phyloP scores from a whole-genome alignment of 345 rosid species.

The Pseudoturritis turrita region DNA sequence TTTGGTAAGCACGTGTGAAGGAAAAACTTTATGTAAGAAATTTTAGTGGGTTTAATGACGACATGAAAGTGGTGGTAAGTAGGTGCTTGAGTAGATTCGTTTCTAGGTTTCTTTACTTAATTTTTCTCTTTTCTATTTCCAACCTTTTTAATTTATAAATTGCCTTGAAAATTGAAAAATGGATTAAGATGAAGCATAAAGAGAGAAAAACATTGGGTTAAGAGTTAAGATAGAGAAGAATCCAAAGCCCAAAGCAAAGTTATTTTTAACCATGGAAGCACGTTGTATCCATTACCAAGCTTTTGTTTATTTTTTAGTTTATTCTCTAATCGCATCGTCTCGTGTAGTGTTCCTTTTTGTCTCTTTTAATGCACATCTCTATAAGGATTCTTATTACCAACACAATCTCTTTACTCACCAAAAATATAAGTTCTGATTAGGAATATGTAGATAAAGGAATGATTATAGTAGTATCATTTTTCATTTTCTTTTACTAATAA shows the following conservation, averaged over 20 bases:
- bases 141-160: background rate
- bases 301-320: background rate
- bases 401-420: slow-evolving; percentile 9
- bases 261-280: slow-evolving; percentile 15
- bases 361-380: slow-evolving; percentile 24
- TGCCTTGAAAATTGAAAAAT: slow-evolving; percentile 15
- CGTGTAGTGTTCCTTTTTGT: slow-evolving; percentile 33
- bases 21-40: slow-evolving; percentile 24
- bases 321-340: slow-evolving; percentile 29
- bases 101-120: slow-evolving; percentile 15
- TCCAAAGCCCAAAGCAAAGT: slow-evolving; percentile 20
- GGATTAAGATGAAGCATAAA: background rate
- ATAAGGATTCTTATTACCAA: slow-evolving; percentile 12
- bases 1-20: slow-evolving; percentile 25
- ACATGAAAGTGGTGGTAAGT: slow-evolving; percentile 15
- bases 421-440: background rate
- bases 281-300: slow-evolving; percentile 24
- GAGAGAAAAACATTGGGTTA: slow-evolving; percentile 21
- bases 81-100: slow-evolving; percentile 31
- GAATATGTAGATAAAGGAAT: background rate
- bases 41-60: slow-evolving; percentile 23
- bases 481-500: background rate
- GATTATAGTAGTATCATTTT: background rate
- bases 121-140: slow-evolving; percentile 4
- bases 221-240: slow-evolving; percentile 15